phyloP scores from a whole-genome alignment of 2,329 filamentous ascomycete genomes.

The Capronia epimyces region DNA sequence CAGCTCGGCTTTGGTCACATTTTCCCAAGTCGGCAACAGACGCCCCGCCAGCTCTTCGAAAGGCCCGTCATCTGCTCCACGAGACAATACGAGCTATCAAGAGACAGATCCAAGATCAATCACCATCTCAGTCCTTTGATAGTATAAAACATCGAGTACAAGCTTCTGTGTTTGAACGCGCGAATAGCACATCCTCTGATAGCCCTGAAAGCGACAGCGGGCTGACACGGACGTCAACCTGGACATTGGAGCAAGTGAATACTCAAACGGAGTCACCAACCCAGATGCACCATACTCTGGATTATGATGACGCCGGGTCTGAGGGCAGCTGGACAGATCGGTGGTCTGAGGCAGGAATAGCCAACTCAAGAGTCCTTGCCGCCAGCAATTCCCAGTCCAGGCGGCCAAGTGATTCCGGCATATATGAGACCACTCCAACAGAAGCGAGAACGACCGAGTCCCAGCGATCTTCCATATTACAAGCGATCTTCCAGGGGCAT shows the following conservation, averaged over 20 bases:
- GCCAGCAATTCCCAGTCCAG: slow-evolving; percentile 1
- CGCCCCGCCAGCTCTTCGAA: slow-evolving; percentile 32
- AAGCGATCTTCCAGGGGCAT: slow-evolving; percentile 25
- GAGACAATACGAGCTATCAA: slow-evolving; percentile 36
- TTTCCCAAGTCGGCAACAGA: slow-evolving; percentile 35
- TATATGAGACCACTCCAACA: slow-evolving; percentile 28
- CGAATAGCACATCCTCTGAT: slow-evolving; percentile 43
- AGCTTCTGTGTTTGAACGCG: slow-evolving; percentile 44
- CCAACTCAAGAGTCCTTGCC: slow-evolving; percentile 8
- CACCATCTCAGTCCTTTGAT: slow-evolving; percentile 38
- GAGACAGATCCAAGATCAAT: slow-evolving; percentile 39
- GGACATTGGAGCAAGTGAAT: slow-evolving; percentile 24
- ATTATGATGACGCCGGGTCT: slow-evolving; percentile 13
- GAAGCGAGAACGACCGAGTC: slow-evolving; percentile 2
- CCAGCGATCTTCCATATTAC: slow-evolving; percentile 16
- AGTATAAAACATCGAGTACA: slow-evolving; percentile 32
- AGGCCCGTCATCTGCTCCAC: slow-evolving; percentile 35
- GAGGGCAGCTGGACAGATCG: slow-evolving; percentile 20
- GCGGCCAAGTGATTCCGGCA: slow-evolving; percentile 16
- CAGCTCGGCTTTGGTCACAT: slow-evolving; percentile 37
- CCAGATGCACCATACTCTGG: slow-evolving; percentile 20
- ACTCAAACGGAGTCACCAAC: slow-evolving; percentile 22
- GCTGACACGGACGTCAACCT: slow-evolving; percentile 25
- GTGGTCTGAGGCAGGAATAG: slow-evolving; percentile 14
- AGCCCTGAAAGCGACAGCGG: slow-evolving; percentile 33